Base-by-base conservation (phyloP, 164 flowering plant species). In the Litsea cubeba region DNA sequence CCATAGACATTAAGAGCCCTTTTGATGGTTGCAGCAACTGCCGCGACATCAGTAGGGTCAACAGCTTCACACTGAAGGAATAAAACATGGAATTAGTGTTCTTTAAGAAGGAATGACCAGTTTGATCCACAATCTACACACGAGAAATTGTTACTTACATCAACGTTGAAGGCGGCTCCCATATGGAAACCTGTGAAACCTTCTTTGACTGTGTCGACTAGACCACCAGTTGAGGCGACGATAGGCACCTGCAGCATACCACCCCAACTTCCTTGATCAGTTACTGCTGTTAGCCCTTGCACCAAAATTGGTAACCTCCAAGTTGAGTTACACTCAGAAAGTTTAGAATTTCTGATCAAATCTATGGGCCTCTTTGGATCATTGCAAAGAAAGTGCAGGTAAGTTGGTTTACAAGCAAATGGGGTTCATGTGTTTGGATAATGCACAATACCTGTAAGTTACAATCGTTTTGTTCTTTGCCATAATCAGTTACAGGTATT, bases 161-260 rank as follows among this genome's bases (percentile, higher is more conserved):
- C 90, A 15, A 92, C 94, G 69, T 69, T 88, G 88, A 95, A 92
- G 73, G 71, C 82, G 72, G n/a, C n/a, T 74, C 99, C 99, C 93
- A 90, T 95, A 32, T 90, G 98, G 82, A 95, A 91, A 73, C 99
- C 99, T 1, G 98, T 95, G 74, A 73, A 88, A 12, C 99, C 99
- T 84, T 95, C 99, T 78, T 86, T 89, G 25, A 95, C 95, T 3
- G 99, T 95, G 85, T 95, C 97, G 62, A 89, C 95, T 24, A 95
- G 86, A 60, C 99, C 99, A 75, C 99, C 99, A 66, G 98, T 93
- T 18, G 97, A 89, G 66, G 94, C 88, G 49, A 89, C 94, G 64
- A 90, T 82, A 8, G 93, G 88, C 17, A 74, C 54, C 76, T 74
- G 54, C 50, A 73, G 26, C 71, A 68, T 22, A 66, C 35, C 51